These are phyloP conservation scores for Thielaviopsis punctulata DNA, from an alignment of 2,329 filamentous ascomycete species.

Conservation along the genomic window DNA sequence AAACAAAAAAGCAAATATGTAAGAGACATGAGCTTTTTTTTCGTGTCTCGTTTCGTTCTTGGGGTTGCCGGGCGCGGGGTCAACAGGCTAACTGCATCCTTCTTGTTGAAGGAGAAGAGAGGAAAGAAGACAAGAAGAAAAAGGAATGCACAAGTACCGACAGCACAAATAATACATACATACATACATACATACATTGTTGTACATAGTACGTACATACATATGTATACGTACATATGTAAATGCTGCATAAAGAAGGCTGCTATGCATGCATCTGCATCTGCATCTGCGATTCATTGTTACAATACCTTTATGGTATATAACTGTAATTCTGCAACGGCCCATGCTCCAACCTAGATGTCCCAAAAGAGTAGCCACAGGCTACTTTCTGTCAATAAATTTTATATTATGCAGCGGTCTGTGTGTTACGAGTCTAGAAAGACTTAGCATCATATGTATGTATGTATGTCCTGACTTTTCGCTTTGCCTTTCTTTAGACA, in stretches of 20 bases:
- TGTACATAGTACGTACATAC: no score
- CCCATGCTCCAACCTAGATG: no score
- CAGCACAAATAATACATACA: background rate
- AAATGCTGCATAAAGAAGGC: no score
- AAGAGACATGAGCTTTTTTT: background rate
- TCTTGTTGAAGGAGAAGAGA: background rate
- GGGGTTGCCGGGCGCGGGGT: background rate
- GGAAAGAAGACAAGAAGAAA: background rate
- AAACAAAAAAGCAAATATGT: background rate
- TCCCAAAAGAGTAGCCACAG: background rate
- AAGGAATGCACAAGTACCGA: background rate
- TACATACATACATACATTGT: no score
- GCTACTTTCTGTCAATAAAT: background rate
- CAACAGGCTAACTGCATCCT: background rate
- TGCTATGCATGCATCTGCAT: no score
- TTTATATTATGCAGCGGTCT: background rate
- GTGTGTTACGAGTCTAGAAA: background rate
- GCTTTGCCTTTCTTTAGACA: no score
- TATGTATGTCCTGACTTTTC: no score
- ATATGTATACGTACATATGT: background rate
- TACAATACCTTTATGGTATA: no score
- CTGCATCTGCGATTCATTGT: no score
- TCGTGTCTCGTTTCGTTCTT: background rate
- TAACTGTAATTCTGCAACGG: no score
- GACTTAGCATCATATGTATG: no score